These are phyloP conservation scores for Puccinia coronata DNA, from an alignment of 1,284 basidiomycete genomes.

Conservation along the genomic window DNA sequence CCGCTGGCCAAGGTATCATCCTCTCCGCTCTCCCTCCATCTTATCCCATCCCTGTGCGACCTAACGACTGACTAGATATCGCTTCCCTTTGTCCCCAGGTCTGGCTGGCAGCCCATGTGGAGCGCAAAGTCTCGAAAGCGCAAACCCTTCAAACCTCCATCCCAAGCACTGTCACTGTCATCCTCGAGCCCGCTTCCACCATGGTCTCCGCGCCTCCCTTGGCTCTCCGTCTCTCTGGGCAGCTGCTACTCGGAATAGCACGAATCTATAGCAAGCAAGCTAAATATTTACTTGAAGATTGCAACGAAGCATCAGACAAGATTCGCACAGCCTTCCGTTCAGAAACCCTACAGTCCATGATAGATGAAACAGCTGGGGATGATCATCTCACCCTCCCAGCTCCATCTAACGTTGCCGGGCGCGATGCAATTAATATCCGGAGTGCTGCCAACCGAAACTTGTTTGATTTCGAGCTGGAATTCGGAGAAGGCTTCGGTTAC, in stretches of 20 bases:
- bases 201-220: slow-evolving; percentile 20
- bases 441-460: slow-evolving; percentile 23
- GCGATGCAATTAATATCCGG: slow-evolving; percentile 27
- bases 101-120: slow-evolving; percentile 46
- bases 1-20: slow-evolving; percentile 44
- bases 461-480: slow-evolving; percentile 39
- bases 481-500: slow-evolving; percentile 24
- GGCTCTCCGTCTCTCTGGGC: slow-evolving; percentile 44
- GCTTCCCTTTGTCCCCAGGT: neutral
- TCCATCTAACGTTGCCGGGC: slow-evolving; percentile 5
- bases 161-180: slow-evolving; percentile 40
- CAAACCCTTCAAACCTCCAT: slow-evolving; percentile 42
- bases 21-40: neutral
- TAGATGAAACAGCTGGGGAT: neutral
- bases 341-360: neutral
- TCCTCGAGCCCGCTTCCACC: slow-evolving; percentile 35
- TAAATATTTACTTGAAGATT: slow-evolving; percentile 46
- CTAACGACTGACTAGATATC: neutral
- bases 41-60: neutral
- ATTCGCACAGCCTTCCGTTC: slow-evolving; percentile 35
- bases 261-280: slow-evolving; percentile 44
- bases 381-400: slow-evolving; percentile 4
- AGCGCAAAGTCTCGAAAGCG: slow-evolving; percentile 38
- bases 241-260: slow-evolving; percentile 36
- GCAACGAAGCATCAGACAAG: slow-evolving; percentile 35